Evolutionary conservation across 1,139 yeast genomes (phyloP).

Genomic region (Sugiyamaella neomexicana): DNA sequence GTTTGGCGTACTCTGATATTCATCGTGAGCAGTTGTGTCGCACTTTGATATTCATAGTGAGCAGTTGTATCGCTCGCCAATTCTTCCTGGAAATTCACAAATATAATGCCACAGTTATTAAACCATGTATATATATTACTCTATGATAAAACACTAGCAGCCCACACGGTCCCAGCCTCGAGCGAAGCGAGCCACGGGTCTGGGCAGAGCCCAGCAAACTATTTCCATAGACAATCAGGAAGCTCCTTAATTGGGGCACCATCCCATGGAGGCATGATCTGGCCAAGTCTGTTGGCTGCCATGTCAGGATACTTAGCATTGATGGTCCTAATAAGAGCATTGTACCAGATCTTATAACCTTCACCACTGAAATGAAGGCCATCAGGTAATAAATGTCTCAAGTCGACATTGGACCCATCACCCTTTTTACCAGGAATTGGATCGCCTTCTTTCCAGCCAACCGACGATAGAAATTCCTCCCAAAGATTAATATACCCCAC

Average conservation of each 20-base stretch:
- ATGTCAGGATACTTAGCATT: slow-evolving; percentile 47
- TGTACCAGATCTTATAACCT: slow-evolving; percentile 56
- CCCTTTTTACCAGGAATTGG: slow-evolving; percentile 29
- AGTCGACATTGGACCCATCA: slow-evolving; percentile 21
- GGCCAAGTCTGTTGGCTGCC: slow-evolving; percentile 35
- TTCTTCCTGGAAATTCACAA: no score
- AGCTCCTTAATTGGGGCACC: slow-evolving; percentile 3
- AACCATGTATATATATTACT: no score
- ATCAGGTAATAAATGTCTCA: slow-evolving; percentile 46
- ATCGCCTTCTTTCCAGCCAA: slow-evolving; percentile 23
- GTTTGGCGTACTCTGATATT: no score
- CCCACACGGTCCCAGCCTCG: no score
- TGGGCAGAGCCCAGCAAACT: background rate
- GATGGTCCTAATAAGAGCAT: slow-evolving; percentile 44
- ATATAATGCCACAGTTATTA: no score
- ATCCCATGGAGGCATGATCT: slow-evolving; percentile 17
- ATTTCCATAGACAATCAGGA: slow-evolving; percentile 11
- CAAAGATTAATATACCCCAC: slow-evolving; percentile 60
- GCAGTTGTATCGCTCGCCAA: no score
- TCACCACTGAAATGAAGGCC: slow-evolving; percentile 68
- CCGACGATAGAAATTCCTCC: slow-evolving; percentile 43
- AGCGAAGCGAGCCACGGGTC: background rate
- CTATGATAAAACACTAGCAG: no score
- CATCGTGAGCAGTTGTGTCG: no score
- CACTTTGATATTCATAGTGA: no score